These are phyloP conservation scores for Kodamaea kakaduensis DNA, from an alignment of 805 yeast genomes.

Conservation along the genomic window DNA sequence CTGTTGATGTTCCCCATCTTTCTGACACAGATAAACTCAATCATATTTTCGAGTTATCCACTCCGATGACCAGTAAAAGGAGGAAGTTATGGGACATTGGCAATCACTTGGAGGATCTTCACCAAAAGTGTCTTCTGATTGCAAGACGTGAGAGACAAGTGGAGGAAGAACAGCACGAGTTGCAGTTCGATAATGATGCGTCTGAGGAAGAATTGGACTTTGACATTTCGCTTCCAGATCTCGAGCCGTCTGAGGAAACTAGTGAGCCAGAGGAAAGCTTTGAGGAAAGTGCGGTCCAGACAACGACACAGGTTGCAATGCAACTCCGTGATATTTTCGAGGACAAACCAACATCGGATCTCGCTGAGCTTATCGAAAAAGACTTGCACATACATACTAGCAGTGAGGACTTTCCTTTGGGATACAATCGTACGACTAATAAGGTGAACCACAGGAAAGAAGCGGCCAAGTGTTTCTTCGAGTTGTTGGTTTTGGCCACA, in stretches of 20 bases:
- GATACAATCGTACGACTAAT: conserved; percentile 14
- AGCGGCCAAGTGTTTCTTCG: conserved; percentile 75
- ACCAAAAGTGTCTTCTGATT: conserved; percentile 26
- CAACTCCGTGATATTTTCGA: conserved; percentile 36
- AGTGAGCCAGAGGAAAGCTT: conserved; percentile 11
- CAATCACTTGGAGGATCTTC: conserved; percentile 24
- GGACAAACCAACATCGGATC: conserved; percentile 22
- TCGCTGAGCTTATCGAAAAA: conserved; percentile 37
- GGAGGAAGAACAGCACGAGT: conserved; percentile 18
- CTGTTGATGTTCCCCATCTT: conserved; percentile 12
- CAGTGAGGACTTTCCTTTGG: conserved; percentile 18
- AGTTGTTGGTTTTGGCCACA: conserved; percentile 76
- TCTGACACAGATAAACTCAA: conserved; percentile 30
- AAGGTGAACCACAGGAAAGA: conserved; percentile 45
- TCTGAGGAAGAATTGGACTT: conserved; percentile 21
- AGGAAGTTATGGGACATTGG: conserved; percentile 30
- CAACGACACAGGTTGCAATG: conserved; percentile 53
- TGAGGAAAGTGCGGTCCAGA: conserved; percentile 36
- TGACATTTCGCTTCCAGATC: conserved; percentile 24
- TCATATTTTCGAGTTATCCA: conserved; percentile 32
- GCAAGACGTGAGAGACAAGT: conserved; percentile 19
- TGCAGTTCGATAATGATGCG: conserved; percentile 15
- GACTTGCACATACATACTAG: conserved; percentile 23
- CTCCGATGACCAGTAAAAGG: conserved; percentile 27
- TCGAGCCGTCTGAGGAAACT: conserved; percentile 15